Conservation (phyloP, 2,329 filamentous ascomycete genomes). For the Fusarium scirpi region DNA sequence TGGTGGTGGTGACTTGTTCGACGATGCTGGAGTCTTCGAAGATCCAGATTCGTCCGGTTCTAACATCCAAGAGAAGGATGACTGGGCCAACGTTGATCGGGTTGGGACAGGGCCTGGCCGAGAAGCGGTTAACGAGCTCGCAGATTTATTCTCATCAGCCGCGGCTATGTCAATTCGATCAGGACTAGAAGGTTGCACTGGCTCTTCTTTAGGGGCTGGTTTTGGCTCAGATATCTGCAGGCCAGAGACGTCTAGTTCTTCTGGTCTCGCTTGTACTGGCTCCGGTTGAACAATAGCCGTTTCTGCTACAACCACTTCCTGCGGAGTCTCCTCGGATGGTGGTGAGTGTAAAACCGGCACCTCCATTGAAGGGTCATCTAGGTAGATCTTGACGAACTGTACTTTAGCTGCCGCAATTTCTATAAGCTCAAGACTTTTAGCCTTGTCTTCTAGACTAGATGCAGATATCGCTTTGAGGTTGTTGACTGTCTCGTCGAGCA, state of each 20-base stretch:
- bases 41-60: conserved; percentile 62
- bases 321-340: conserved; percentile 24
- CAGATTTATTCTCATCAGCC: conserved; percentile 29
- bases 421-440: conserved; percentile 64
- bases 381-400: conserved; percentile 72
- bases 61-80: conserved; percentile 84
- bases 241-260: conserved; percentile 32
- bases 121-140: conserved; percentile 11
- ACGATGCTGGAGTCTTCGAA: conserved; percentile 39
- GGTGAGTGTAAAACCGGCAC: conserved; percentile 53
- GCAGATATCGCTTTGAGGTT: conserved; percentile 72
- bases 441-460: conserved; percentile 61
- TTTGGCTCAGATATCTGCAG: conserved; percentile 38
- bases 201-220: conserved; percentile 3
- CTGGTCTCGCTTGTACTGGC: conserved; percentile 7
- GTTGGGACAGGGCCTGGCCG: conserved; percentile 62
- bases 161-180: conserved; percentile 37
- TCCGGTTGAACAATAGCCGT: conserved; percentile 29
- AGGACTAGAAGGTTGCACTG: conserved; percentile 12
- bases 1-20: conserved; percentile 49
- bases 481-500: conserved; percentile 75
- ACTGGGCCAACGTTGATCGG: conserved; percentile 76
- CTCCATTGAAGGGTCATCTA: conserved; percentile 68
- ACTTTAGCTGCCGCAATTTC: conserved; percentile 72
- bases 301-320: conserved; percentile 28